Conservation (phyloP, 1,139 yeast genomes). For the Scheffersomyces cryptocercus region DNA sequence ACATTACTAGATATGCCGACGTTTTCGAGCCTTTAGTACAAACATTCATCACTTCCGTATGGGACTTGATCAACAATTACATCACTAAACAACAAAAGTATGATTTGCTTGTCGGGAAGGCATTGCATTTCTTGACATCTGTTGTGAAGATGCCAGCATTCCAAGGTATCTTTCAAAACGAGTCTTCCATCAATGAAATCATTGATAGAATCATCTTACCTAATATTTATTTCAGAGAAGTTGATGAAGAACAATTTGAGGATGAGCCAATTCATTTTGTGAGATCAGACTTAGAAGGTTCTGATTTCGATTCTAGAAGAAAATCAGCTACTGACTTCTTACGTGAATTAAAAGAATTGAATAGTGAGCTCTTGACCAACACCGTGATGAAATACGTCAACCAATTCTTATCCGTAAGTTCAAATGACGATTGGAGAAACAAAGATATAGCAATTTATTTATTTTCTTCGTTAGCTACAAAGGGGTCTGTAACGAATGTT, state of each 20-base stretch:
- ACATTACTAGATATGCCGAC: conserved; percentile 89
- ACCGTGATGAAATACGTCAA: conserved; percentile 78
- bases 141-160: conserved; percentile 72
- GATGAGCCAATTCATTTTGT: conserved; percentile 95
- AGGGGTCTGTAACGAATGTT: conserved; percentile 78
- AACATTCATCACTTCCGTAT: conserved; percentile 76
- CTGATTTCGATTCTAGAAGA: conserved; percentile 90
- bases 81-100: conserved; percentile 73
- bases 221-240: conserved; percentile 77
- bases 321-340: conserved; percentile 89
- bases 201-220: conserved; percentile 86
- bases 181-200: conserved; percentile 70
- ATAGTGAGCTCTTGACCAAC: conserved; percentile 71
- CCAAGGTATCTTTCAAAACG: conserved; percentile 62
- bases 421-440: conserved; percentile 63
- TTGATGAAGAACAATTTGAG: conserved; percentile 91
- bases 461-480: conserved; percentile 87
- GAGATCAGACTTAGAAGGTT: conserved; percentile 91
- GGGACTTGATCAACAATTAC: conserved; percentile 68
- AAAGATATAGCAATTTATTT: conserved; percentile 87
- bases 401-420: conserved; percentile 58
- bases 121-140: conserved; percentile 79
- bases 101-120: conserved; percentile 81
- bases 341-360: conserved; percentile 79
- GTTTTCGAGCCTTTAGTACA: conserved; percentile 78